Evolutionary conservation across 2,329 filamentous ascomycete genomes (phyloP).

Genomic region (Myriosclerotinia scirpicola): DNA sequence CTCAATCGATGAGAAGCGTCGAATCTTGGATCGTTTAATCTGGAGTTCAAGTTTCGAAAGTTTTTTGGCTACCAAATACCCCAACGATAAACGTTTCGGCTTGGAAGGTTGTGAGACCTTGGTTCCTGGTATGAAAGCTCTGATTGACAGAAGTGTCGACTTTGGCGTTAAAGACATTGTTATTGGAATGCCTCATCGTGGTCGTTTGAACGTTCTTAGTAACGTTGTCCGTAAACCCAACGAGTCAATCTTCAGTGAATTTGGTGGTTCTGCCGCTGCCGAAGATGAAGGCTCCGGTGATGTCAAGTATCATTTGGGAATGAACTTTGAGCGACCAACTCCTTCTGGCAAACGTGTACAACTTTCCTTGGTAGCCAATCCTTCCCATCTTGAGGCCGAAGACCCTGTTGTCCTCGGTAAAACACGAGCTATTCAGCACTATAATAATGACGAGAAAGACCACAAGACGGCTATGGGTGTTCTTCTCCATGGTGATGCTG

Average conservation of each 20-base stretch:
- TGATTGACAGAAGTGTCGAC: slow-evolving; percentile 97
- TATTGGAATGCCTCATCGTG: slow-evolving; percentile 99
- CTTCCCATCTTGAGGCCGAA: slow-evolving; percentile 96
- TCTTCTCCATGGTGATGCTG: slow-evolving; percentile 93
- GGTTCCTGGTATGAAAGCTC: slow-evolving; percentile 97
- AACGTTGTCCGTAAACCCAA: slow-evolving; percentile 99
- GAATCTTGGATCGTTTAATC: slow-evolving; percentile 94
- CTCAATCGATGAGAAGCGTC: slow-evolving; percentile 95
- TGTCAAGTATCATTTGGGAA: slow-evolving; percentile 98
- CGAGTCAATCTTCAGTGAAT: slow-evolving; percentile 99
- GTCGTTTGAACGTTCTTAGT: slow-evolving; percentile 93
- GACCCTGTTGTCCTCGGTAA: slow-evolving; percentile 97
- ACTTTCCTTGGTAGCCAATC: slow-evolving; percentile 96
- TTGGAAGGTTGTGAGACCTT: slow-evolving; percentile 96
- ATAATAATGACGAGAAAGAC: slow-evolving; percentile 92
- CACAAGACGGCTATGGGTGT: slow-evolving; percentile 93
- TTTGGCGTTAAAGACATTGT: slow-evolving; percentile 99
- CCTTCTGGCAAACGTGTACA: slow-evolving; percentile 99
- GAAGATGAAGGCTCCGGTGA: slow-evolving; percentile 96
- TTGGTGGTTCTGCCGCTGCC: slow-evolving; percentile 81
- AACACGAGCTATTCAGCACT: slow-evolving; percentile 96
- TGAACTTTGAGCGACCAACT: slow-evolving; percentile 99
- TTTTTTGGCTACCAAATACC: slow-evolving; percentile 96
- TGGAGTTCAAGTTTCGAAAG: slow-evolving; percentile 98
- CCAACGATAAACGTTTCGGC: slow-evolving; percentile 99